Percentiles rank a stretch among this genome's conserved stretches.
These are phyloP conservation scores for Cicer chorassanicum DNA, from an alignment of 306 rosid species.

Conservation along the genomic window DNA sequence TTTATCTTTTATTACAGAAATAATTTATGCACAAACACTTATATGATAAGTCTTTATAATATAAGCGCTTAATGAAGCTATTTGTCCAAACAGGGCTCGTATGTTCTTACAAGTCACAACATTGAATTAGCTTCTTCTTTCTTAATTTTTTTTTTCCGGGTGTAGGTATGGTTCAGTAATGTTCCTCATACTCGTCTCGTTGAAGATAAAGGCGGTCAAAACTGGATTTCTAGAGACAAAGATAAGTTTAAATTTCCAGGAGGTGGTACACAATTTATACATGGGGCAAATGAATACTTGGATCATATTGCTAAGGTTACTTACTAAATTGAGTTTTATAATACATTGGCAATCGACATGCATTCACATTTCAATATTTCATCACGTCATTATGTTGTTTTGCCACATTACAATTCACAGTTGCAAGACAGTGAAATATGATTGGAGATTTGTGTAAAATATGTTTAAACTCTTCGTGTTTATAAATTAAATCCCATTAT, in stretches of 20 bases:
- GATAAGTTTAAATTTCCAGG: slow-evolving; percentile 92
- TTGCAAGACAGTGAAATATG: neutral
- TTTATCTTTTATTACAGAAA: no score
- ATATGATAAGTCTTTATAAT: no score
- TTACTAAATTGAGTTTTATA: neutral
- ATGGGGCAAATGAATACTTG: slow-evolving; percentile 91
- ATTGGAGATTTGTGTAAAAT: neutral
- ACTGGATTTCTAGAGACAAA: slow-evolving; percentile 76
- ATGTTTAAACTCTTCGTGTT: neutral
- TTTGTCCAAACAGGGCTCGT: no score
- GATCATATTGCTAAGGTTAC: slow-evolving; percentile 79
- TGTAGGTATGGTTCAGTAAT: slow-evolving; percentile 87
- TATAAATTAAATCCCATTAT: neutral
- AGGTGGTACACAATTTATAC: slow-evolving; percentile 97
- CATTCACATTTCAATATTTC: neutral
- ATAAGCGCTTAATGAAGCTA: no score
- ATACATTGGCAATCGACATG: neutral
- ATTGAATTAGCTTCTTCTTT: slow-evolving; percentile 8
- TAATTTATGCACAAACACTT: no score
- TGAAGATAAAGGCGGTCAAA: slow-evolving; percentile 96
- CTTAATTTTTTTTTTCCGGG: neutral
- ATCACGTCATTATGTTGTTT: neutral
- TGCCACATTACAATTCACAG: neutral
- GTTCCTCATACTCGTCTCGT: slow-evolving; percentile 95
- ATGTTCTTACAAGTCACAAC: no score